A percentile compares a stretch with the other conserved stretches of the same genome.
These are phyloP conservation scores for Populus deltoides DNA, from an alignment of 345 rosid genomes.

Conservation along the genomic window DNA sequence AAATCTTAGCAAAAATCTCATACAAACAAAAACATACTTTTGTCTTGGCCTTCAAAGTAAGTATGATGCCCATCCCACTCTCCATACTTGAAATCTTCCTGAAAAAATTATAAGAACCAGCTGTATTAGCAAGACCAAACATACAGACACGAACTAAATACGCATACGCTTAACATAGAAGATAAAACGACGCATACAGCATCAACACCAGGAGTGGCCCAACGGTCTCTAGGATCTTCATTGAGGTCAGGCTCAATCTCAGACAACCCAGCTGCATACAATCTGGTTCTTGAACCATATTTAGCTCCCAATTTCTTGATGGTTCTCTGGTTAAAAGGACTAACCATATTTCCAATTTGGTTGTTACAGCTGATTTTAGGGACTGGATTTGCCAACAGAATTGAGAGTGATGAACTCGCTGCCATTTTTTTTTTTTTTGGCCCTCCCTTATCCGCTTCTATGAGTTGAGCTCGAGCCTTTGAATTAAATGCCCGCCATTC, in stretches of 20 bases:
- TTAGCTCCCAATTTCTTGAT: conserved; percentile 21
- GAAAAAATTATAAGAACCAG: not conserved
- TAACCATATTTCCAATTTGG: conserved; percentile 2
- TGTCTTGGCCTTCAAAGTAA: conserved; percentile 56
- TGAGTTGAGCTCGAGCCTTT: not conserved
- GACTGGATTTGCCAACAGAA: conserved; percentile 41
- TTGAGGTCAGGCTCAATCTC: conserved; percentile 83
- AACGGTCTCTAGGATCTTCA: conserved; percentile 76
- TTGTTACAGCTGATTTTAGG: conserved; percentile 35
- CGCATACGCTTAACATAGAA: not conserved
- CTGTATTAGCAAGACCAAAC: not conserved
- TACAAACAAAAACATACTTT: conserved; percentile 18
- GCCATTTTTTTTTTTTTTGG: conserved; percentile 38
- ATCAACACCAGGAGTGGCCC: conserved; percentile 56
- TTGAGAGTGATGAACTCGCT: conserved; percentile 35
- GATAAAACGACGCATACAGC: conserved; percentile 30
- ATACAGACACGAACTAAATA: not conserved
- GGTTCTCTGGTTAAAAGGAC: conserved; percentile 14
- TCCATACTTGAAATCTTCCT: conserved; percentile 85
- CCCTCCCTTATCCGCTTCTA: not conserved
- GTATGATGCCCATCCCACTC: conserved; percentile 83
- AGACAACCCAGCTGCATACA: conserved; percentile 50
- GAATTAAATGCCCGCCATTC: conserved; percentile 7
- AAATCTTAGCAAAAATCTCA: no score
- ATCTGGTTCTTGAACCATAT: conserved; percentile 22